Evolutionary conservation across 208 protist genomes (phyloP).

Genomic region (Trypanosomatidae sp.): DNA sequence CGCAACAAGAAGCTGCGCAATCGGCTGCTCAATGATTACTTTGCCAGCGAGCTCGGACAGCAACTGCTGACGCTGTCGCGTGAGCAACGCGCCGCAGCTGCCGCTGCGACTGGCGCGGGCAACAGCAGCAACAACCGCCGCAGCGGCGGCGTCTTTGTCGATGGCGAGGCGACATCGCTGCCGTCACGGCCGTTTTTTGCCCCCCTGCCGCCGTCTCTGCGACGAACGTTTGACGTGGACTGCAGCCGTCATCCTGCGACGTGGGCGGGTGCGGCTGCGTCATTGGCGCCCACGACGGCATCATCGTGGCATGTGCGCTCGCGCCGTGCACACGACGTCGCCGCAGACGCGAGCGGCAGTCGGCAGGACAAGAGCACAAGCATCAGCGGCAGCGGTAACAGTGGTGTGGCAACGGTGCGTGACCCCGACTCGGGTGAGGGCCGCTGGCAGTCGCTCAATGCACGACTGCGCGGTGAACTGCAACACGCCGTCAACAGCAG

Average conservation of each 20-base stretch:
- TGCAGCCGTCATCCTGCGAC: too few species aligned
- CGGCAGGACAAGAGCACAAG: too few species aligned
- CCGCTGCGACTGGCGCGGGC: too few species aligned
- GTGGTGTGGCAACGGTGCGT: too few species aligned
- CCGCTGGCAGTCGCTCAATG: conserved; percentile 58
- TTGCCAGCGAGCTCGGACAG: conserved; percentile 35
- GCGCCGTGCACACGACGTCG: conserved; percentile 7
- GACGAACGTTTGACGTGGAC: conserved; percentile 6
- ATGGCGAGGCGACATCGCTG: conserved; percentile 38
- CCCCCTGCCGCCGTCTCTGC: not conserved
- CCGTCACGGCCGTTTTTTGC: not conserved
- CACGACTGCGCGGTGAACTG: conserved; percentile 57
- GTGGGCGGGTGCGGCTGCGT: too few species aligned
- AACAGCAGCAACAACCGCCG: too few species aligned
- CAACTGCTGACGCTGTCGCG: too few species aligned
- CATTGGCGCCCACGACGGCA: too few species aligned
- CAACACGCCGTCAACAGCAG: conserved; percentile 66
- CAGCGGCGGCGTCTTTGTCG: conserved; percentile 35
- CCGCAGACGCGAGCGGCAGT: too few species aligned
- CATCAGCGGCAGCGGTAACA: too few species aligned
- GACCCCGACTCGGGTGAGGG: conserved; percentile 49
- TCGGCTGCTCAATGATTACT: conserved; percentile 70
- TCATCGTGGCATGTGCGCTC: too few species aligned
- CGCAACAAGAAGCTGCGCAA: conserved; percentile 67
- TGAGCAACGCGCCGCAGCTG: too few species aligned